These are phyloP conservation scores for Zancudomyces culisetae DNA, from an alignment of 371 early-diverging fungal species.

Conservation along the genomic window DNA sequence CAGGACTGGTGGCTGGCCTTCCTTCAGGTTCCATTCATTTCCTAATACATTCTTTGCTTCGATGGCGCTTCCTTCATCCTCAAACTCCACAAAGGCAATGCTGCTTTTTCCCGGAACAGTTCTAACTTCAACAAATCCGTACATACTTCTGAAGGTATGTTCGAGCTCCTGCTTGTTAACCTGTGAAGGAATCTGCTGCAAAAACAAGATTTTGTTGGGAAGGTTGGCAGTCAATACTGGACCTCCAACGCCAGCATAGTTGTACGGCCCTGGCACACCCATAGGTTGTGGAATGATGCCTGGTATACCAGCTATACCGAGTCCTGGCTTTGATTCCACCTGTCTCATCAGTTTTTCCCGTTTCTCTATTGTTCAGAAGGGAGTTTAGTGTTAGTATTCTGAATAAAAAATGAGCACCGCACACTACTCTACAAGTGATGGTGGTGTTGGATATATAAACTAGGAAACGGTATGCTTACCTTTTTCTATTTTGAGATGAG, in stretches of 20 bases:
- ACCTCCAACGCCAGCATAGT: neutral
- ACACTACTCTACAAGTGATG: too few species aligned
- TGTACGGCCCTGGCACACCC: neutral
- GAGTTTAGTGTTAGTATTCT: too few species aligned
- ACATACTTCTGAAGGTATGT: constrained; percentile 33
- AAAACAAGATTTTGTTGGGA: constrained; percentile 79
- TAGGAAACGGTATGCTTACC: too few species aligned
- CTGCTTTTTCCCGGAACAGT: constrained; percentile 66
- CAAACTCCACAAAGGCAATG: constrained; percentile 89
- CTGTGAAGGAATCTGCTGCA: constrained; percentile 68
- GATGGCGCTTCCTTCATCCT: constrained; percentile 53
- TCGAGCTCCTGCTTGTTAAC: constrained; percentile 35
- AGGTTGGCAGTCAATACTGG: constrained; percentile 2
- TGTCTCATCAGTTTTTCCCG: too few species aligned
- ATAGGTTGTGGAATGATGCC: constrained; percentile 5
- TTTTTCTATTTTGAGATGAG: too few species aligned
- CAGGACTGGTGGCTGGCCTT: constrained; percentile 2
- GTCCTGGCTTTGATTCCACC: too few species aligned
- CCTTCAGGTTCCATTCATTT: constrained; percentile 4
- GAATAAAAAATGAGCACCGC: too few species aligned
- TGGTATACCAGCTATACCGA: too few species aligned
- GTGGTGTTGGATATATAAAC: too few species aligned
- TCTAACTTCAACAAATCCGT: constrained; percentile 83
- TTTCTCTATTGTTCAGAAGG: too few species aligned
- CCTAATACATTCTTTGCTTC: constrained; percentile 23